Evolutionary conservation across 352 stramenopile genomes (phyloP), one percentile per base, ranked within the genome.

Genomic region (Phytophthora nicotianae): DNA sequence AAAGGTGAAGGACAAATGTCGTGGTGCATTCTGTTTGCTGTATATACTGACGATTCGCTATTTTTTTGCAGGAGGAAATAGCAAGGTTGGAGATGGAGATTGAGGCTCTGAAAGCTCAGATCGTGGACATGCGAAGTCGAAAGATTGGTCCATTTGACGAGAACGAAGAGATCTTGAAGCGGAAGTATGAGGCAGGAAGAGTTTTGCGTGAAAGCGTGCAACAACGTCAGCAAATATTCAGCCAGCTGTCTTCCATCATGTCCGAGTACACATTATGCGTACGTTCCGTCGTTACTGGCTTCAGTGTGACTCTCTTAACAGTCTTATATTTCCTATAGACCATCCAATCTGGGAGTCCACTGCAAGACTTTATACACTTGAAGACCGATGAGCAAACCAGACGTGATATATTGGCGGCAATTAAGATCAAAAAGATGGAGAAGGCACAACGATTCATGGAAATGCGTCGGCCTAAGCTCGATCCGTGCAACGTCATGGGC

Each of bases 241-340:
- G 24, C 9, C 49, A 65, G 29, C 50, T 71, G 2, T 70, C 58
- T 8, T 58, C 64, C 16, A 58, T 76, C 51, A 76, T 76, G 68
- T 76, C 68, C 2, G 68, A 73, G 42, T 76, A 76, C 50, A 73
- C 61, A 6, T 47, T 70, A 20, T 73, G 64, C 42, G 68, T 76
- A 62, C 24, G 68, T 67, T n/a, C 9, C 7, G 7, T 19, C 14
- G 14, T 9, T 45, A 2, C 14, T 27, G 21, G 1, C 9, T 40
- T 50, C 16, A 7, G 13, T 11, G 5, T 43, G 8, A n/a, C 17
- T 51, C 50, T 9, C n/a, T 23, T 66, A 21, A 62, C 29, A 13
- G 9, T 54, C 16, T 8, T 57, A 40, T 33, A 40, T 9, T 13
- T 23, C 53, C 13, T 68, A 13, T 35, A 76, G 68, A 70, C 29